Base-by-base conservation (phyloP, 1,139 yeast genomes). In the Protomyces inundatus region DNA sequence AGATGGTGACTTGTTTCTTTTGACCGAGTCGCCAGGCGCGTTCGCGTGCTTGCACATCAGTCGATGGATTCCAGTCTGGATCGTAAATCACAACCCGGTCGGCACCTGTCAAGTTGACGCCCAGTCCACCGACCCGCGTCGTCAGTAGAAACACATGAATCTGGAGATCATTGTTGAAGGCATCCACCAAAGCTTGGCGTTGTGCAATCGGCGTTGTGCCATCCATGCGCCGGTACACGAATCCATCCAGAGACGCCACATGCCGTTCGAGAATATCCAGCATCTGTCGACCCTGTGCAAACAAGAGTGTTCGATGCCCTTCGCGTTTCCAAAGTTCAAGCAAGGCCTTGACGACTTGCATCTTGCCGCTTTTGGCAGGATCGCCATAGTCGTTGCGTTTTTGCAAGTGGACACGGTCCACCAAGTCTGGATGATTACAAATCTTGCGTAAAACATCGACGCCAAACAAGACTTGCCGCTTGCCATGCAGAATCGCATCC, bases 1-100 rank as follows among this genome's bases (percentile, higher is more conserved):
- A 95, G 46, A 93, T 91, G 2, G 91, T 84, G n/a, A 93, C 97
- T 70, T 91, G 97, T 68, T 85, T 84, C 73, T 88, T 91, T 72
- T 93, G 98, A 0, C 98, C 98, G 67, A 93, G 80, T 69, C 98
- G 80, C 98, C 98, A 93, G 0, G 98, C 98, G 60, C 98, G 77
- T 74, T 93, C 98, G 68, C 98, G 79, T 0, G 98, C 98, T 74
- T 93, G 98, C 68, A 93, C 82, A 77, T 93, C 98, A 0, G 98
- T 93, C 0, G 97, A 90, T 0, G 98, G 98, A 72, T 93, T 93
- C 98, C 98, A 93, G 74, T 93, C 98, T 0, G 98, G 98, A 72
- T 93, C 98, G 73, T 81, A 93, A 16, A 93, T 93, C 23, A 93
- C 90, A 5, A 93, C 97, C 61, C 98, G 77, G 70, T 90, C 93